Percentiles rank a stretch among this genome's conserved stretches.
Conservation (phyloP, 306 rosid species). For the Cucumis hystrix region DNA sequence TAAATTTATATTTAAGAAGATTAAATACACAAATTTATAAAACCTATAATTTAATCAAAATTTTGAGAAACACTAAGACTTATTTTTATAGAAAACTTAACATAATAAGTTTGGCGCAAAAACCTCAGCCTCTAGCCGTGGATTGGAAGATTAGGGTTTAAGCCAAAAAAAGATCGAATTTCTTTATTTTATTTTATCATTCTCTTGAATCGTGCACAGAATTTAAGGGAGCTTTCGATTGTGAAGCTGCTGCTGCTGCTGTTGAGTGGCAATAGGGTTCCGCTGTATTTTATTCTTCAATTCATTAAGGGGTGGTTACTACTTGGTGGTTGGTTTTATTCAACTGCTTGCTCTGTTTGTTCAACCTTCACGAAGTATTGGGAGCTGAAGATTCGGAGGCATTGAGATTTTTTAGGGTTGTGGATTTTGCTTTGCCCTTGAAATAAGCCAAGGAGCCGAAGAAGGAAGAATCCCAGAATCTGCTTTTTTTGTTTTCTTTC, state of each 20-base stretch:
- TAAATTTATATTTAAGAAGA: no score
- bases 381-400: background rate
- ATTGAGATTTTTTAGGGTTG: constrained; percentile 1
- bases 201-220: background rate
- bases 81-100: background rate
- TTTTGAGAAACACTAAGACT: background rate
- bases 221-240: background rate
- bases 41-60: no score
- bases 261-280: background rate
- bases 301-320: background rate
- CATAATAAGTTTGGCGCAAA: background rate
- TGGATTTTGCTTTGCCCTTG: background rate
- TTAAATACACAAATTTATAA: no score
- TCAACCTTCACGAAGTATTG: constrained; percentile 6
- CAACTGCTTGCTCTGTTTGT: background rate
- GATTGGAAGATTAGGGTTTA: constrained; percentile 18
- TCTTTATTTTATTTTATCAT: no score
- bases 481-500: constrained; percentile 1
- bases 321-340: background rate
- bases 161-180: background rate
- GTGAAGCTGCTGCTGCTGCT: background rate
- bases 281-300: background rate
- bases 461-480: constrained; percentile 10
- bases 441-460: background rate
- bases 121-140: background rate